Conservation (phyloP, 2,329 filamentous ascomycete genomes). For the Lithohypha guttulata region DNA sequence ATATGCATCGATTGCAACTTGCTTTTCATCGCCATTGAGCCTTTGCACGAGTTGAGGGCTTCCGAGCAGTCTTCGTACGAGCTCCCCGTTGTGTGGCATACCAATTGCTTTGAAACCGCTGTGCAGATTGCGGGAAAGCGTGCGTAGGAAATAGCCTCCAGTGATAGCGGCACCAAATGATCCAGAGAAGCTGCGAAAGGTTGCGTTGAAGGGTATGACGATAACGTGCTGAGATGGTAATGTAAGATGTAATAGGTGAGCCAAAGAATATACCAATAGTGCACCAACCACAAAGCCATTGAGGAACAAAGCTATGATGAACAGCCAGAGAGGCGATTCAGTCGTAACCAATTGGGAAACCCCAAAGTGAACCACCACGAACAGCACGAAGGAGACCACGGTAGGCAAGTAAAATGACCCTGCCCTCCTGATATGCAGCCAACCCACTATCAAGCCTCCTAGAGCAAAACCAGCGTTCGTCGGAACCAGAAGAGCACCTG, state of each 20-base stretch:
- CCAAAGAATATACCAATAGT: constrained; percentile 67
- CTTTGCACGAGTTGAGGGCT: constrained; percentile 45
- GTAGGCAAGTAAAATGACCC: constrained; percentile 62
- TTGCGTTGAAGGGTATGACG: constrained; percentile 63
- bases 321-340: constrained; percentile 41
- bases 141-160: constrained; percentile 61
- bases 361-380: constrained; percentile 48
- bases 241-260: constrained; percentile 66
- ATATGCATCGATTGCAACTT: constrained; percentile 45
- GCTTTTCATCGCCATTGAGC: constrained; percentile 39
- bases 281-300: constrained; percentile 67
- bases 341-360: constrained; percentile 48
- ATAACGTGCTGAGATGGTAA: constrained; percentile 58
- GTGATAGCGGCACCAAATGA: constrained; percentile 72
- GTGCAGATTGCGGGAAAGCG: constrained; percentile 46
- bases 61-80: constrained; percentile 47
- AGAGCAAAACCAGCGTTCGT: constrained; percentile 70
- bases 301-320: constrained; percentile 42
- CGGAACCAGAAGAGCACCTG: constrained; percentile 66
- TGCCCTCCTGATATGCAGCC: constrained; percentile 61
- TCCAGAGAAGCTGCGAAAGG: constrained; percentile 71
- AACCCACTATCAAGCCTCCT: constrained; percentile 63
- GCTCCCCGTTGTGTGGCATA: constrained; percentile 29
- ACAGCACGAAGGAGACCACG: constrained; percentile 50
- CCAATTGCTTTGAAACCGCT: constrained; percentile 43